Evolutionary conservation across 768 basidiomycete species (phyloP).

Genomic region (Suillus americanus): DNA sequence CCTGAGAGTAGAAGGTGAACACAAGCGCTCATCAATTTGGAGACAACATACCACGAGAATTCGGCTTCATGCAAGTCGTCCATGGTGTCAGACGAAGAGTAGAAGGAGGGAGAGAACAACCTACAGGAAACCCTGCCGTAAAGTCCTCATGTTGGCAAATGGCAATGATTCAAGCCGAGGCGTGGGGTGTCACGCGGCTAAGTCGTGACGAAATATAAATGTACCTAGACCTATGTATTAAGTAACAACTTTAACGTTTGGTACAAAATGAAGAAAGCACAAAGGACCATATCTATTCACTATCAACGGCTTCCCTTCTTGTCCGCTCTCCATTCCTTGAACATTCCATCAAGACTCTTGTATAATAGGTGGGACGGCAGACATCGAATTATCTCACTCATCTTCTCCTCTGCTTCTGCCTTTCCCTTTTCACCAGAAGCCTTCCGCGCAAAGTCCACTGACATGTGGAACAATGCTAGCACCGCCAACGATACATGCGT

Average conservation of each 20-base stretch:
- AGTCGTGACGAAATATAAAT: neutral
- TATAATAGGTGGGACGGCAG: constrained; percentile 86
- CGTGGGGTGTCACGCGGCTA: neutral
- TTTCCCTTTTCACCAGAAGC: constrained; percentile 67
- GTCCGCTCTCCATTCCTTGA: constrained; percentile 87
- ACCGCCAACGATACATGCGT: constrained; percentile 94
- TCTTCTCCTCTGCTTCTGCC: constrained; percentile 67
- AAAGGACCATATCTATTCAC: constrained; percentile 4
- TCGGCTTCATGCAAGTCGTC: constrained; percentile 49
- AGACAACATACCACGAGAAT: constrained; percentile 49
- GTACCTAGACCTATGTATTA: neutral
- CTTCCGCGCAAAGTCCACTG: constrained; percentile 78
- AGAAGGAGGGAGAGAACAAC: constrained; percentile 4
- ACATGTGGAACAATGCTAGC: constrained; percentile 84
- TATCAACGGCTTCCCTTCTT: constrained; percentile 65
- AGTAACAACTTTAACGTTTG: neutral
- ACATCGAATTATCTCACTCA: constrained; percentile 88
- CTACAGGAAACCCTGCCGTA: neutral
- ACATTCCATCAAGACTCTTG: constrained; percentile 92
- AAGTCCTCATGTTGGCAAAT: constrained; percentile 3
- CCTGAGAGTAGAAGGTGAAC: constrained; percentile 38
- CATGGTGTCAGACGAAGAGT: constrained; percentile 26
- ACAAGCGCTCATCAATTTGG: constrained; percentile 13
- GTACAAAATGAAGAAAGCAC: neutral
- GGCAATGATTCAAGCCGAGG: neutral